Base-by-base conservation (phyloP, 2,329 filamentous ascomycete genomes). In the Botrytis cinerea region DNA sequence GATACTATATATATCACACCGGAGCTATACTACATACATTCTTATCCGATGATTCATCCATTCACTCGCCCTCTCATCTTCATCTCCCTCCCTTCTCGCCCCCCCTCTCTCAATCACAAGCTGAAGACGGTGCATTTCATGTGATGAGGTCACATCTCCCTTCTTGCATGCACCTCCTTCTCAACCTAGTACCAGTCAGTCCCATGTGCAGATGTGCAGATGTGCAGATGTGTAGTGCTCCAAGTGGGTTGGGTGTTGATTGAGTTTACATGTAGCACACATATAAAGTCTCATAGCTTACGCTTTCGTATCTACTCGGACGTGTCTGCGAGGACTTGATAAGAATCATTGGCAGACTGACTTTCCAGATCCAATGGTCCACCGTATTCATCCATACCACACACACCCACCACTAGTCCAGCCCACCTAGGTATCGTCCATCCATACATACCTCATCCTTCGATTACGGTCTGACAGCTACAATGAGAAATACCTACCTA, bases 111-210 rank as follows among this genome's bases (percentile, higher is more conserved):
- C 48, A 51, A 14, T 2, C 48, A 51, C 2, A 38, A 38, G 38
- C 38, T 38, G 38, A 38, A 38, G 38, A 38, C 38, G 12, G 22
- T 35, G 9, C 32, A 16, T 28, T 12, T 18, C 62, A 48, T 43
- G 48, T 66, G 62, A 48, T 32, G 28, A 48, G 28, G 43, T 66
- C 62, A 48, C 62, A 48, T 66, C 35, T 66, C 22, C 28, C 48
- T 51, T 22, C 32, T 46, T 14, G 22, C 40, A 46, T n/a, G 48
- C 48, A 25, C 48, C 14, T 51, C 12, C 25, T 14, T 14, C 48
- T 51, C 25, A n/a, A n/a, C 25, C 22, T 2, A n/a, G 48, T 5
- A 22, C 57, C 51, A 54, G 51, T 54, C 25, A 54, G n/a, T 38
- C 32, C 25, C 61, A 32, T 32, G 22, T 45, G 40, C 40, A 46